Percentiles rank a stretch among this genome's conserved stretches.
phyloP scores from a whole-genome alignment of 805 yeast species.

The Lachancea thermotolerans region DNA sequence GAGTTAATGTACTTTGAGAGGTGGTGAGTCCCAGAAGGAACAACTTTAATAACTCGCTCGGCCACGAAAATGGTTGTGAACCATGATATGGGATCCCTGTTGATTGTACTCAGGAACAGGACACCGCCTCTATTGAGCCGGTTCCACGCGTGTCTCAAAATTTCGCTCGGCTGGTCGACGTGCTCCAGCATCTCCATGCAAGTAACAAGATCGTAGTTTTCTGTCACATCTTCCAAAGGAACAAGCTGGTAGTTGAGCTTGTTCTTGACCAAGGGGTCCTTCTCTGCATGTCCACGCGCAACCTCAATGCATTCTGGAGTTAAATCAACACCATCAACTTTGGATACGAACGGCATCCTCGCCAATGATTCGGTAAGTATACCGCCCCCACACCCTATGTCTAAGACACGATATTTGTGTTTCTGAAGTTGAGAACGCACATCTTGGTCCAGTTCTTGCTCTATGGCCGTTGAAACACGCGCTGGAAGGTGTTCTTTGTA shows the following conservation, averaged over 20 bases:
- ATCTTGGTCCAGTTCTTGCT: conserved; percentile 44
- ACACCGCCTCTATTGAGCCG: conserved; percentile 68
- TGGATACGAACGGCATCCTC: conserved; percentile 52
- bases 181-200: conserved; percentile 95
- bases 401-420: conserved; percentile 50
- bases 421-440: conserved; percentile 23
- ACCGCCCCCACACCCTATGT: conserved; percentile 99
- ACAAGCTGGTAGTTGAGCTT: conserved; percentile 55
- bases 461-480: conserved; percentile 45
- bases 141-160: conserved; percentile 59
- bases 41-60: conserved; percentile 70
- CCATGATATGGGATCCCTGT: conserved; percentile 81
- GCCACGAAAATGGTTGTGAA: conserved; percentile 89
- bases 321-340: conserved; percentile 79
- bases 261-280: conserved; percentile 55
- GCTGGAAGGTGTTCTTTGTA: conserved; percentile 54
- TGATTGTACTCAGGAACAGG: conserved; percentile 84
- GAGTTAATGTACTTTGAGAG: conserved; percentile 79
- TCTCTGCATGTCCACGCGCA: conserved; percentile 59
- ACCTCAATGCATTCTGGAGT: conserved; percentile 76
- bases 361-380: conserved; percentile 83
- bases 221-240: conserved; percentile 52
- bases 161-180: conserved; percentile 75
- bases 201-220: conserved; percentile 68
- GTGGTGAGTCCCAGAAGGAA: conserved; percentile 91